Evolutionary conservation across 768 basidiomycete genomes (phyloP), one percentile per base, ranked within the genome.

Genomic region (Macrolepiota albuminosa): DNA sequence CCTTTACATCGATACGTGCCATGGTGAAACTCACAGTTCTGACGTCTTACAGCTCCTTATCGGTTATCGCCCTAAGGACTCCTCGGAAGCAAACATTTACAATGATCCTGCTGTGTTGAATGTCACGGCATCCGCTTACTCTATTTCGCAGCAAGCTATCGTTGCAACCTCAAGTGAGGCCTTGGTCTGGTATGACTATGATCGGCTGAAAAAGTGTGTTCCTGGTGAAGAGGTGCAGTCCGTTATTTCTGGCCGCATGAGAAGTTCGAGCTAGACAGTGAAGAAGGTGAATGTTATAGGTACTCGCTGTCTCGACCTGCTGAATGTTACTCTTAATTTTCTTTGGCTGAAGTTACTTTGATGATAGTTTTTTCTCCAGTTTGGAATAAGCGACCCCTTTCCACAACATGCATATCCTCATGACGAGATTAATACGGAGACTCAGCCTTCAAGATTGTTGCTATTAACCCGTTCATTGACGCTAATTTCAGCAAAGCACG

Each of bases 131-230:
- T 78, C 77, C 18, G 83, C 87, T 9, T 91, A 85, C 70, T 90
- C 89, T 11, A 77, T 87, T 48, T 66, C 75, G 14, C 89, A 90
- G 68, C 74, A 78, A 45, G 74, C 81, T 10, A 77, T 88, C 55
- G 89, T 89, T 6, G 82, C 88, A 0, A 80, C 84, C 60, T 83
- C 86, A 3, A 82, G 84, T 64, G 82, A 85, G 58, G 77, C 80
- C 3, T 67, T 88, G 21, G 89, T 89, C 9, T 91, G 89, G 89
- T 91, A 89, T 61, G 86, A 91, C 68, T 91, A 91, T 63, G 85
- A 88, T 58, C 75, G 63, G 18, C 76, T 88, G 56, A 78, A 72
- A 70, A 91, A 88, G 70, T 83, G 82, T 61, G 79, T 81, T 64
- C 87, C 88, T 6, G 84, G 83, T 0, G 79, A 83, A 58, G 75